A percentile compares a stretch with the other conserved stretches of the same genome.
Evolutionary conservation across 169 alveolate genomes (phyloP).

Genomic region (Plasmodium inui): DNA sequence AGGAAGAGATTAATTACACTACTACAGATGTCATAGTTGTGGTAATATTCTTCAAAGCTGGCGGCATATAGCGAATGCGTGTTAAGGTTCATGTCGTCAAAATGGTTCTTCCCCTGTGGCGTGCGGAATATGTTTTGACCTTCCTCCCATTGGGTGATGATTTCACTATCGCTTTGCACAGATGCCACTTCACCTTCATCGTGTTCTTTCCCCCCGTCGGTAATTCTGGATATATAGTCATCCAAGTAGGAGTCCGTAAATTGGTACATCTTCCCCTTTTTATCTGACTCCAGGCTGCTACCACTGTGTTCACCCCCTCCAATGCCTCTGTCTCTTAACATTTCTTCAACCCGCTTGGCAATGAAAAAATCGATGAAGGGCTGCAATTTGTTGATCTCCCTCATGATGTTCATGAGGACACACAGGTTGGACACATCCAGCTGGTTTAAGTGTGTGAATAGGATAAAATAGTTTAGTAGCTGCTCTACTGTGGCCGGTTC

Average conservation of each 20-base stretch:
- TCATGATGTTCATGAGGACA: conserved; percentile 17
- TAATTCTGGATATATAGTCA: conserved; percentile 39
- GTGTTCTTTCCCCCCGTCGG: neutral
- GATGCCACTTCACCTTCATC: neutral
- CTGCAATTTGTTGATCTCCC: conserved; percentile 33
- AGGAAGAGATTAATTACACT: conserved; percentile 25
- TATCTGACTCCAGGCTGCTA: neutral
- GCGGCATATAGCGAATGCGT: conserved; percentile 29
- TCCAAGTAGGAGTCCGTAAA: conserved; percentile 56
- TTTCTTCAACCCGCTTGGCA: conserved; percentile 42
- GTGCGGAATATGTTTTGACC: neutral
- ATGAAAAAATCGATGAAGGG: conserved; percentile 57
- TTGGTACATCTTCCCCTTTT: conserved; percentile 3
- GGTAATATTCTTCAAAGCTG: conserved; percentile 38
- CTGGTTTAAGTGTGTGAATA: conserved; percentile 40
- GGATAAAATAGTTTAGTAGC: conserved; percentile 48
- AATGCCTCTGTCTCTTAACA: conserved; percentile 1
- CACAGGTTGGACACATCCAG: conserved; percentile 44
- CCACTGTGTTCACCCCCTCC: neutral
- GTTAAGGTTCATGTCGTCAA: conserved; percentile 38
- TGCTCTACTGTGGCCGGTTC: conserved; percentile 48
- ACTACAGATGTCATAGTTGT: conserved; percentile 31
- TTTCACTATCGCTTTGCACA: neutral
- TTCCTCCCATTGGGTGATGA: neutral
- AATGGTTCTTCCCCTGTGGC: conserved; percentile 18